These are phyloP conservation scores for Pyrenophora teres DNA, from an alignment of 2,329 filamentous ascomycete genomes.

Conservation along the genomic window DNA sequence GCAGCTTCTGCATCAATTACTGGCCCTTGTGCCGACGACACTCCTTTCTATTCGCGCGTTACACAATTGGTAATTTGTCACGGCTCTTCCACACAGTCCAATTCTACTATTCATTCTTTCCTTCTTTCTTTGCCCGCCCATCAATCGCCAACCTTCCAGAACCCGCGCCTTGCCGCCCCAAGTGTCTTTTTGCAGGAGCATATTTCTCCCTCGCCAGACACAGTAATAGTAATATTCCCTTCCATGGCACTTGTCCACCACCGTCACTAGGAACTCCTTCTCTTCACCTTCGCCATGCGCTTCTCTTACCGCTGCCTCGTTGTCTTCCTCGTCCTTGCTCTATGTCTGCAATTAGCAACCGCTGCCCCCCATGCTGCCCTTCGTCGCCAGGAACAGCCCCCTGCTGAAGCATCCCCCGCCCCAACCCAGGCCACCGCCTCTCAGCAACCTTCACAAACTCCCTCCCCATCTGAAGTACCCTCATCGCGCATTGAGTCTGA, in stretches of 20 bases:
- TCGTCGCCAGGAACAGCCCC: constrained; percentile 38
- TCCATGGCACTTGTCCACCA: constrained; percentile 30
- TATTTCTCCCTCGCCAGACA: background rate
- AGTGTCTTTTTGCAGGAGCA: constrained; percentile 4
- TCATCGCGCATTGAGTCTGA: constrained; percentile 20
- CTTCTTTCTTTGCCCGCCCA: constrained; percentile 16
- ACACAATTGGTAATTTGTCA: constrained; percentile 17
- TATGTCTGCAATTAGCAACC: constrained; percentile 32
- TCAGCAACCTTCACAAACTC: constrained; percentile 23
- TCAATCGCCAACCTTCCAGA: constrained; percentile 8
- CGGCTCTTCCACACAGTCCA: constrained; percentile 17
- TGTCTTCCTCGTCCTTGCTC: constrained; percentile 31
- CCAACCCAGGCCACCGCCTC: constrained; percentile 18
- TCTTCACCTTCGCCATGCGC: constrained; percentile 32
- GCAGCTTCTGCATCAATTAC: constrained; percentile 23
- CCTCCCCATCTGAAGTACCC: constrained; percentile 14
- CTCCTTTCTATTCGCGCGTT: constrained; percentile 31
- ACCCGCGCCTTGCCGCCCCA: constrained; percentile 10
- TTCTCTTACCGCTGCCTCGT: constrained; percentile 30
- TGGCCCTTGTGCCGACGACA: constrained; percentile 20
- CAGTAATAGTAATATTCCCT: constrained; percentile 23
- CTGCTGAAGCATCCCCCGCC: constrained; percentile 19
- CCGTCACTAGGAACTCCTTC: constrained; percentile 15
- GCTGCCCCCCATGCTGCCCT: constrained; percentile 30
- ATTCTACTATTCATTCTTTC: constrained; percentile 19